These are phyloP conservation scores for Phytophthora citricola DNA, from an alignment of 352 stramenopile species.

Conservation along the genomic window DNA sequence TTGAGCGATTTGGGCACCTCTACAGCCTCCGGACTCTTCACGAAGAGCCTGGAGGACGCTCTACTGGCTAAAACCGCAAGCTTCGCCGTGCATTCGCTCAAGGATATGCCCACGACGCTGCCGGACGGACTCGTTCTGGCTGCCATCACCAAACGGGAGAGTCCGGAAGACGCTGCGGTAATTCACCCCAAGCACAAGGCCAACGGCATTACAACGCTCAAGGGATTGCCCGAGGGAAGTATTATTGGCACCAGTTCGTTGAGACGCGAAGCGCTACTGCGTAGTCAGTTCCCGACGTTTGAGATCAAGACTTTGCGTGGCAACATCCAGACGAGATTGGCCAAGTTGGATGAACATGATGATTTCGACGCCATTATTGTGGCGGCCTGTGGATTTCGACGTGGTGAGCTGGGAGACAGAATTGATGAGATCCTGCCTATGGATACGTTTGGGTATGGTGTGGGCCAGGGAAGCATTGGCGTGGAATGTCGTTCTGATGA, in stretches of 20 bases:
- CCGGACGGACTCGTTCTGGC: slow-evolving; percentile 79
- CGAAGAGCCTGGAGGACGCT: slow-evolving; percentile 89
- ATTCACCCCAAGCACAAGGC: slow-evolving; percentile 88
- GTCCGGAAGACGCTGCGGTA: slow-evolving; percentile 81
- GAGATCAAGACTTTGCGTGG: slow-evolving; percentile 87
- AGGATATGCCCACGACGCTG: slow-evolving; percentile 90
- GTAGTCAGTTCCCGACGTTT: slow-evolving; percentile 71
- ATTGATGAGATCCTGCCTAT: slow-evolving; percentile 81
- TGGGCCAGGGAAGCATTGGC: slow-evolving; percentile 88
- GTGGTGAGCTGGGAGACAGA: slow-evolving; percentile 68
- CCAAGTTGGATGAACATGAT: slow-evolving; percentile 85
- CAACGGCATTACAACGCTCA: slow-evolving; percentile 60
- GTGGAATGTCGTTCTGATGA: slow-evolving; percentile 84
- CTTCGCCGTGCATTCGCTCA: slow-evolving; percentile 91
- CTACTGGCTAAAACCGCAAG: slow-evolving; percentile 68
- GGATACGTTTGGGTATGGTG: slow-evolving; percentile 81
- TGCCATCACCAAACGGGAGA: slow-evolving; percentile 86
- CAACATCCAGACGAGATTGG: slow-evolving; percentile 89
- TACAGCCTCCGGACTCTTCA: slow-evolving; percentile 84
- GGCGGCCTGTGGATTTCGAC: slow-evolving; percentile 82
- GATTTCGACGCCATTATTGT: slow-evolving; percentile 91
- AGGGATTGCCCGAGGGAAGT: slow-evolving; percentile 69
- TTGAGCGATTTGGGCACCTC: slow-evolving; percentile 77
- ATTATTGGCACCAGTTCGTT: slow-evolving; percentile 87
- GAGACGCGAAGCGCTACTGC: slow-evolving; percentile 79